A percentile compares a stretch with the other conserved stretches of the same genome.
phyloP scores from a whole-genome alignment of 768 basidiomycete species.

The Leccinum disarticulatum region DNA sequence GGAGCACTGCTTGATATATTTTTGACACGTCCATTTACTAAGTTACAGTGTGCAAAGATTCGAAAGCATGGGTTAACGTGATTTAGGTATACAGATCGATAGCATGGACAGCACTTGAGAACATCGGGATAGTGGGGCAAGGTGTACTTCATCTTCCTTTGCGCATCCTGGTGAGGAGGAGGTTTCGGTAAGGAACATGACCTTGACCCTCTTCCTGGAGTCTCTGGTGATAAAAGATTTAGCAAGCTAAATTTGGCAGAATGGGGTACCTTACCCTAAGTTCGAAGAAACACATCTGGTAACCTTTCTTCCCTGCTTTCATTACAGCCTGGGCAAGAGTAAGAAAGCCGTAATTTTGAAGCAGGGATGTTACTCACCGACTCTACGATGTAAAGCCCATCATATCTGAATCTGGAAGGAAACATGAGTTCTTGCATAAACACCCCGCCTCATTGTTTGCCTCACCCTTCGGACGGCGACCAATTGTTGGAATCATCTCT shows the following conservation, averaged over 20 bases:
- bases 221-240: constrained; percentile 15
- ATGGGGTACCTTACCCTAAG: constrained; percentile 19
- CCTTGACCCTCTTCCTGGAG: constrained; percentile 21
- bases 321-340: constrained; percentile 17
- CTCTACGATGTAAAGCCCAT: constrained; percentile 32
- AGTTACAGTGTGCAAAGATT: background rate
- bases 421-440: background rate
- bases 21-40: background rate
- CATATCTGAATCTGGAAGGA: constrained; percentile 30
- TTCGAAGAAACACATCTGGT: constrained; percentile 31
- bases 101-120: constrained; percentile 11
- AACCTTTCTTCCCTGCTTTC: constrained; percentile 20
- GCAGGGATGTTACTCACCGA: constrained; percentile 13
- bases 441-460: background rate
- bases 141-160: constrained; percentile 3
- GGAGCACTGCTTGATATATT: constrained; percentile 19
- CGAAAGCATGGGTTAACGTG: background rate
- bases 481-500: constrained; percentile 14
- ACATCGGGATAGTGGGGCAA: background rate
- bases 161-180: constrained; percentile 20
- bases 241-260: background rate
- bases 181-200: constrained; percentile 23
- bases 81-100: background rate
- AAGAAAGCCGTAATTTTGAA: background rate
- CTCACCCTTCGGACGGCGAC: constrained; percentile 27